Evolutionary conservation across 75 land plant species (phyloP).

Genomic region (Picea sitchensis): DNA sequence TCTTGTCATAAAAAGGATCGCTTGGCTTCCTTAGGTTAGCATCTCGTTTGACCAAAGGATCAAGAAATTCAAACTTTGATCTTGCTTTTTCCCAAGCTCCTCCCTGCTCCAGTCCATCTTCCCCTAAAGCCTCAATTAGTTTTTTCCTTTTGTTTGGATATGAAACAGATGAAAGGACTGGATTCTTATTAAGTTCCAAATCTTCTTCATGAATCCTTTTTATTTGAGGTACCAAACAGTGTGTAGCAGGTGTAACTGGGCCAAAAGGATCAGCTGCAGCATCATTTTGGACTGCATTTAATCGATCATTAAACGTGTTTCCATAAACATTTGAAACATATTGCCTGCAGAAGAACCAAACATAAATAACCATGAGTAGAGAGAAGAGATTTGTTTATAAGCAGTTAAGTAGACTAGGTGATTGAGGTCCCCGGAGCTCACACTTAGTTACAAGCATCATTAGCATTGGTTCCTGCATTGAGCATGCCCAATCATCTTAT

Average conservation of each 20-base stretch:
- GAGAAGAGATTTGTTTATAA: background rate
- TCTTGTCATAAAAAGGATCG: slow-evolving; percentile 79
- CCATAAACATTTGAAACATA: background rate
- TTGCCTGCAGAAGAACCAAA: slow-evolving; percentile 1
- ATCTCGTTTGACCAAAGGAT: slow-evolving; percentile 65
- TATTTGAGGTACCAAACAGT: slow-evolving; percentile 53
- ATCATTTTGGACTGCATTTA: slow-evolving; percentile 12
- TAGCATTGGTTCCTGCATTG: too few relatives aligned
- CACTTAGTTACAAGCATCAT: background rate
- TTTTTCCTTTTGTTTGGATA: slow-evolving; percentile 49
- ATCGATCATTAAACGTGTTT: background rate
- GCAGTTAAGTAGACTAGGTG: background rate
- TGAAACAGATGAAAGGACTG: slow-evolving; percentile 5
- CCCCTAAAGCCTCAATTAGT: slow-evolving; percentile 33
- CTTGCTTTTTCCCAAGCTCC: slow-evolving; percentile 45
- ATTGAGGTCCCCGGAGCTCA: background rate
- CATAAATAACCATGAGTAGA: background rate
- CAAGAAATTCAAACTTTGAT: slow-evolving; percentile 86
- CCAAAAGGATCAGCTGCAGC: slow-evolving; percentile 20
- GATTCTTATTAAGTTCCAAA: slow-evolving; percentile 3
- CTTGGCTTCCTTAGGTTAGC: slow-evolving; percentile 62
- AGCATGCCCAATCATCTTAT: too few relatives aligned
- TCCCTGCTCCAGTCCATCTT: slow-evolving; percentile 19
- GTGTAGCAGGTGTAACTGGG: slow-evolving; percentile 49
- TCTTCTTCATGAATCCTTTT: slow-evolving; percentile 66